Conservation (phyloP, 2,329 filamentous ascomycete species). For the Colletotrichum sp. region DNA sequence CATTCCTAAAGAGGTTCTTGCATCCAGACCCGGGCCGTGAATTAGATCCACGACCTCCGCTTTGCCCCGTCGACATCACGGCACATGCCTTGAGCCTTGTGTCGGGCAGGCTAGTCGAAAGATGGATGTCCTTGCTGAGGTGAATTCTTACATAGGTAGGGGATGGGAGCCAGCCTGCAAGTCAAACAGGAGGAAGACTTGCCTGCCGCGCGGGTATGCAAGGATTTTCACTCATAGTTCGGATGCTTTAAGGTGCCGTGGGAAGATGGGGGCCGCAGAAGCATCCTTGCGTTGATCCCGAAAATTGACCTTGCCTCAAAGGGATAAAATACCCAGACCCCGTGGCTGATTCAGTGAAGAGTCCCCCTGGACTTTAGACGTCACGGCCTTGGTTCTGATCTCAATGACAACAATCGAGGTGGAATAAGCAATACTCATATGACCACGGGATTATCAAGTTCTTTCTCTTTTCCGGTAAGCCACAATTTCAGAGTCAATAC, state of each 20-base stretch:
- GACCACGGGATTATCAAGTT: neutral
- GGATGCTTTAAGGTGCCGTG: neutral
- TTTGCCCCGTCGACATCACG: neutral
- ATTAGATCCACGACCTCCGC: neutral
- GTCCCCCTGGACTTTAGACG: neutral
- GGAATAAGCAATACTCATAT: neutral
- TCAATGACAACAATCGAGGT: neutral
- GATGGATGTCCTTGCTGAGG: neutral
- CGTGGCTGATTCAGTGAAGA: neutral
- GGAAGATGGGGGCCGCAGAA: neutral
- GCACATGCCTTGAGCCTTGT: neutral
- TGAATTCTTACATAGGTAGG: neutral
- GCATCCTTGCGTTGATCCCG: neutral
- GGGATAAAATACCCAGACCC: neutral
- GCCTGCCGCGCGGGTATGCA: neutral
- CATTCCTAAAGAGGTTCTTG: neutral
- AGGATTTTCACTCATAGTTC: neutral
- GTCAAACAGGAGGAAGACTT: neutral
- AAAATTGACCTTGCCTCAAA: neutral
- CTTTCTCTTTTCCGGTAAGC: neutral
- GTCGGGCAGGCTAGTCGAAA: accelerated
- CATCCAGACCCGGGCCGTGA: neutral
- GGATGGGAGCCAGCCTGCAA: neutral
- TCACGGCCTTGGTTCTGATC: neutral
- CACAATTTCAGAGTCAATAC: neutral